These are phyloP conservation scores for Puya raimondii DNA, from an alignment of 176 grass and related monocot species.

Conservation along the genomic window DNA sequence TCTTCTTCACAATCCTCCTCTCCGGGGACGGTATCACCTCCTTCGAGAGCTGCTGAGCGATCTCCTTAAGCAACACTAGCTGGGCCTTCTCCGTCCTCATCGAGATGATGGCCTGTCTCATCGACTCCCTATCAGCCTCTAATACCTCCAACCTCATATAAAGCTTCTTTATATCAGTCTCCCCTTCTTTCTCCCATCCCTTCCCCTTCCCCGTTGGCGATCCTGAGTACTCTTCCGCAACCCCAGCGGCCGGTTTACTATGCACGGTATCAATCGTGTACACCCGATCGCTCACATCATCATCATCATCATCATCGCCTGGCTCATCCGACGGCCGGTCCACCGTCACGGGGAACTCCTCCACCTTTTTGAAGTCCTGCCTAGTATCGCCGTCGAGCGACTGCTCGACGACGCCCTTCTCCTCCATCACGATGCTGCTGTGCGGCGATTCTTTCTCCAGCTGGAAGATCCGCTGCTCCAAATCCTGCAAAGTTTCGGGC, in stretches of 20 bases:
- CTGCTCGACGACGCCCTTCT: background rate
- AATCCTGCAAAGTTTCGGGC: background rate
- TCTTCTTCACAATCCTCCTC: slow-evolving; percentile 15
- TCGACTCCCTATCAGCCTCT: slow-evolving; percentile 88
- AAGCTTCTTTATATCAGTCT: slow-evolving; percentile 79
- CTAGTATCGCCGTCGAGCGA: background rate
- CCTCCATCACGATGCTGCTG: background rate
- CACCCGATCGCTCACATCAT: slow-evolving; percentile 44
- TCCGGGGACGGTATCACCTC: slow-evolving; percentile 16
- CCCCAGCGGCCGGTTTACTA: slow-evolving; percentile 14
- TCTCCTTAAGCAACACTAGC: slow-evolving; percentile 73
- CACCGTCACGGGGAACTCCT: slow-evolving; percentile 12
- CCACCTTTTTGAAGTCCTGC: background rate
- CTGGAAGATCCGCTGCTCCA: slow-evolving; percentile 7
- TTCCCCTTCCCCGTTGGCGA: slow-evolving; percentile 30
- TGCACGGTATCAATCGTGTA: slow-evolving; percentile 83
- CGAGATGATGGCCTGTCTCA: slow-evolving; percentile 72
- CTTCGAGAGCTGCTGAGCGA: slow-evolving; percentile 79
- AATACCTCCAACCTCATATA: slow-evolving; percentile 72
- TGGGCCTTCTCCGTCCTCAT: slow-evolving; percentile 92
- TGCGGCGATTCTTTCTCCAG: background rate
- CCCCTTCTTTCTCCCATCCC: slow-evolving; percentile 24
- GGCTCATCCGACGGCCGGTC: slow-evolving; percentile 20
- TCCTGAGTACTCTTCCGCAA: background rate
- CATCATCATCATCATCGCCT: slow-evolving; percentile 15